Evolutionary conservation across 208 protist genomes (phyloP).

Genomic region (Herpetomonas tarakana): DNA sequence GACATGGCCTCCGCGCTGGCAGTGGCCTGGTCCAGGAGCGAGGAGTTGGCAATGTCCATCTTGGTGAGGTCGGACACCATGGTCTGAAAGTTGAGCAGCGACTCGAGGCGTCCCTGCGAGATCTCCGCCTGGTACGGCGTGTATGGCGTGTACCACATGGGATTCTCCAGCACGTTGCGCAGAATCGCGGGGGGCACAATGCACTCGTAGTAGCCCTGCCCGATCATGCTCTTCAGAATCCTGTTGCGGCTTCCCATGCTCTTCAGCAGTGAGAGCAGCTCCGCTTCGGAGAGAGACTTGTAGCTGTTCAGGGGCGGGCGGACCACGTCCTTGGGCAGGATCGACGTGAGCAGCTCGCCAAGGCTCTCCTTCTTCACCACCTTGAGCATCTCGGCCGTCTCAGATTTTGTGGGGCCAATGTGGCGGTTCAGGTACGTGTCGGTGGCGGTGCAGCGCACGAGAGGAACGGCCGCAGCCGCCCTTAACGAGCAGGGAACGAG

Average conservation of each 20-base stretch:
- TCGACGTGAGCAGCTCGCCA: constrained; percentile 71
- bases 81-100: constrained; percentile 98
- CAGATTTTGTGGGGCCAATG: constrained; percentile 78
- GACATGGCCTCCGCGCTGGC: constrained; percentile 70
- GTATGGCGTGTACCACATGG: constrained; percentile 99
- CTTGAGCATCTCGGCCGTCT: constrained; percentile 90
- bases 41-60: constrained; percentile 95
- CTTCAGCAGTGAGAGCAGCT: constrained; percentile 61
- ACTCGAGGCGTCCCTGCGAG: constrained; percentile 96
- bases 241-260: constrained; percentile 76
- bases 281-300: constrained; percentile 63
- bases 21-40: constrained; percentile 94
- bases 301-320: constrained; percentile 44
- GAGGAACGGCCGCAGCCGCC: background rate
- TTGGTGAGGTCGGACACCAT: constrained; percentile 96
- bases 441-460: constrained; percentile 45
- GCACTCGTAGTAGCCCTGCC: constrained; percentile 93
- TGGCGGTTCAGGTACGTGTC: constrained; percentile 92
- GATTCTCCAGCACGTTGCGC: constrained; percentile 97
- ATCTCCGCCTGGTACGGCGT: constrained; percentile 98
- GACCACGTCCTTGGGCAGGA: constrained; percentile 69
- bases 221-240: constrained; percentile 91
- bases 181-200: constrained; percentile 91
- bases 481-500: background rate
- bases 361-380: constrained; percentile 66